Conservation (phyloP, 768 basidiomycete species). For the Crucibulum laeve region DNA sequence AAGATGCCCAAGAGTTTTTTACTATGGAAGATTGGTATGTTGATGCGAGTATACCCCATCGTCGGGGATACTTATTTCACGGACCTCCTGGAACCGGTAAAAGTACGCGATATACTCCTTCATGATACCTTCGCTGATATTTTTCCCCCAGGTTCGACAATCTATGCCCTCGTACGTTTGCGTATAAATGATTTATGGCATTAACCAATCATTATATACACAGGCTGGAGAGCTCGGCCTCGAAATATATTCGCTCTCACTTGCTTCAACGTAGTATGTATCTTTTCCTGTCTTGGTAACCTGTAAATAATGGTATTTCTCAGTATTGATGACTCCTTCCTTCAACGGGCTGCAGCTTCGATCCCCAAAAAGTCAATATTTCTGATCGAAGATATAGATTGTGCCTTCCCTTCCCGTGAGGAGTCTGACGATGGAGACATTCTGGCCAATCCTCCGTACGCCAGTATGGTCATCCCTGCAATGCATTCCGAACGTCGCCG, state of each 20-base stretch:
- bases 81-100: constrained; percentile 64
- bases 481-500: constrained; percentile 8
- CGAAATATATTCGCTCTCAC: constrained; percentile 72
- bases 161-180: constrained; percentile 42
- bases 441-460: constrained; percentile 1
- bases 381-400: constrained; percentile 60
- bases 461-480: constrained; percentile 6
- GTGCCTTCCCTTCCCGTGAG: constrained; percentile 48
- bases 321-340: constrained; percentile 46
- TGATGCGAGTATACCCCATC: constrained; percentile 52
- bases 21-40: constrained; percentile 53
- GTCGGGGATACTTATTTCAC: constrained; percentile 51
- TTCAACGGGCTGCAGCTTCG: constrained; percentile 38
- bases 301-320: constrained; percentile 4
- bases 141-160: constrained; percentile 39
- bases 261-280: constrained; percentile 42
- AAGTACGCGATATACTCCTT: constrained; percentile 27
- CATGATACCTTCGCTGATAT: constrained; percentile 22
- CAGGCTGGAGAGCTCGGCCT: constrained; percentile 65
- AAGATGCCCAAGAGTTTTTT: constrained; percentile 51
- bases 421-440: constrained; percentile 26
- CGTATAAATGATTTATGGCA: not conserved
- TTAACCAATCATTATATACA: not conserved
- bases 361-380: constrained; percentile 52
- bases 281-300: not conserved